These are phyloP conservation scores for Isochrysis galbana DNA, from an alignment of 78 protist species.

Conservation along the genomic window DNA sequence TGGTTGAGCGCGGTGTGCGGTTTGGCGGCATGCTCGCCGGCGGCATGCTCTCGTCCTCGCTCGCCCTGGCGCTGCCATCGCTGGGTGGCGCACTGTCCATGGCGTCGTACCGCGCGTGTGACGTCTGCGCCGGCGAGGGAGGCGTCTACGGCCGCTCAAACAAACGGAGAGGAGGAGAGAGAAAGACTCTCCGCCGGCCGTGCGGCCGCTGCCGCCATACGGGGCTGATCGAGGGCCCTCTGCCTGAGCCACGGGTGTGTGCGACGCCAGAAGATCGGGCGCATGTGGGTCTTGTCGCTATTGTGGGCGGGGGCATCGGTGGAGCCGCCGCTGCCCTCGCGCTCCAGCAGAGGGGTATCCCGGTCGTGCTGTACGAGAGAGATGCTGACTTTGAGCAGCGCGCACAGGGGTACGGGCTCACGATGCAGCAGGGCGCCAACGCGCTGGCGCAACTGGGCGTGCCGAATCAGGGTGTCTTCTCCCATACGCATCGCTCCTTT, in stretches of 20 bases:
- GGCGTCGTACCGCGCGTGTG: background rate
- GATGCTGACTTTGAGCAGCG: background rate
- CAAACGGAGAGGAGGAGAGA: background rate
- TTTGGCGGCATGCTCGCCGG: no score
- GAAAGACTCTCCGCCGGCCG: background rate
- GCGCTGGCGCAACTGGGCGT: background rate
- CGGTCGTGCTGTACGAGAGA: background rate
- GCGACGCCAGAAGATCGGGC: background rate
- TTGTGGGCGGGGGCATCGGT: conserved; percentile 2
- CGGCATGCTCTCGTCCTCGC: no score
- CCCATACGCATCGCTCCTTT: background rate
- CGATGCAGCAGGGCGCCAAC: background rate
- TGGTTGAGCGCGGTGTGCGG: no score
- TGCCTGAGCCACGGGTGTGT: background rate
- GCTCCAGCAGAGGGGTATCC: background rate
- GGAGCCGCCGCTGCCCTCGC: conserved; percentile 19
- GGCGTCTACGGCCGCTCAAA: background rate
- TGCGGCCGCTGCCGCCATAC: background rate
- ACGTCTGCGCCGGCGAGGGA: background rate
- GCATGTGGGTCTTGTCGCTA: background rate
- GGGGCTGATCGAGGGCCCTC: background rate
- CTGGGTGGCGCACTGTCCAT: no score
- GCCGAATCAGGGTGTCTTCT: background rate
- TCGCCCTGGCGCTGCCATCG: no score
- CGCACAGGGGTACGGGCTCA: conserved; percentile 13